phyloP scores from a whole-genome alignment of 257 asterid genomes.

The Salvia miltiorrhiza region DNA sequence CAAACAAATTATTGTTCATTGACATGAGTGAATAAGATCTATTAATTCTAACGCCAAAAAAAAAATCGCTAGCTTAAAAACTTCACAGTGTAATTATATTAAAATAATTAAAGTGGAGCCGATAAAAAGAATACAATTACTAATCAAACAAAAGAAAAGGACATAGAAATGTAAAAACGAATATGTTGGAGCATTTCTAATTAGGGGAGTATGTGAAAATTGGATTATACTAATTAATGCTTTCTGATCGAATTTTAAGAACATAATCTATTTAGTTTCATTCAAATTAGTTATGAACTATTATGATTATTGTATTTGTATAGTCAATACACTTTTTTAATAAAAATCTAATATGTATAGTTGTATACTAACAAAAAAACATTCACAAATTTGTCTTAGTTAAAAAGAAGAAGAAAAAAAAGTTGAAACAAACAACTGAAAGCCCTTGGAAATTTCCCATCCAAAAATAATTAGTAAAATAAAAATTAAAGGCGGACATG shows the following conservation, averaged over 20 bases:
- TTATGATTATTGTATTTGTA: no score
- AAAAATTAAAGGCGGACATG: slow-evolving; percentile 19
- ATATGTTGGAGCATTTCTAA: no score
- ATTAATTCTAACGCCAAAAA: not conserved
- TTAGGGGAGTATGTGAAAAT: no score
- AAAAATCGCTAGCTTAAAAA: not conserved
- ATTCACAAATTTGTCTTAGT: no score
- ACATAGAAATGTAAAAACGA: not conserved
- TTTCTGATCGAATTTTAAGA: not conserved
- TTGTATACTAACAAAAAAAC: no score
- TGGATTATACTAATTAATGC: no score
- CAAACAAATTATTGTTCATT: no score
- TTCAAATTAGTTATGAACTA: no score
- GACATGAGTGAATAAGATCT: not conserved
- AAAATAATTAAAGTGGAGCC: not conserved
- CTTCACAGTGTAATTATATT: not conserved
- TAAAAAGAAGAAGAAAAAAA: not conserved
- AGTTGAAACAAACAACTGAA: no score
- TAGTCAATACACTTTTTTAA: not conserved
- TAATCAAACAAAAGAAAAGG: not conserved
- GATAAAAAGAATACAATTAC: not conserved
- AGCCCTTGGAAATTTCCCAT: not conserved
- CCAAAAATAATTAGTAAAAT: not conserved
- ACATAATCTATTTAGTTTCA: not conserved
- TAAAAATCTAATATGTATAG: not conserved